phyloP scores from a whole-genome alignment of 2,329 filamentous ascomycete species.

The Clonostachys byssicola region DNA sequence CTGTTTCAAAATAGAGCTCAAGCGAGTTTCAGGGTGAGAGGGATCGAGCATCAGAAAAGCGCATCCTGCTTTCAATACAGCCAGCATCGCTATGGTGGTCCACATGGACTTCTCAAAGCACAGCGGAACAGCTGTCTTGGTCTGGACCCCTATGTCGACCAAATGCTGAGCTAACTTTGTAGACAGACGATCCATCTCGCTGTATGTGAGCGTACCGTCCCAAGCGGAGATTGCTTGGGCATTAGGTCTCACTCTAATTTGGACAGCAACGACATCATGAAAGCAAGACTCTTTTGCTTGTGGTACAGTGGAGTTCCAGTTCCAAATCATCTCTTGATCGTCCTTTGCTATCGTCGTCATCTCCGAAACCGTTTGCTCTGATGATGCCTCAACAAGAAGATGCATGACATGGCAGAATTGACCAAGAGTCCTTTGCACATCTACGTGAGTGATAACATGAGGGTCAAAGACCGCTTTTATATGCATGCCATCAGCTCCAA shows the following conservation, averaged over 20 bases:
- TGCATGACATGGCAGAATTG: too few relatives aligned
- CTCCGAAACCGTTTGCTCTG: neutral
- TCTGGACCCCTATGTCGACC: neutral
- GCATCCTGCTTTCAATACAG: constrained; percentile 6
- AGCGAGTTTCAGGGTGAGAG: neutral
- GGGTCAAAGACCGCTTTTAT: neutral
- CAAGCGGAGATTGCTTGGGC: constrained; percentile 12
- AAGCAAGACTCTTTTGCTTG: constrained; percentile 5
- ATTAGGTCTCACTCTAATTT: constrained; percentile 3
- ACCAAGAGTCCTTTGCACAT: neutral
- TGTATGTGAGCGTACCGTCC: constrained; percentile 16
- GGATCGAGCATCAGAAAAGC: constrained; percentile 6
- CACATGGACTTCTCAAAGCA: constrained; percentile 11
- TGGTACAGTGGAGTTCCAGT: constrained; percentile 9
- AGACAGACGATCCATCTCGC: constrained; percentile 7
- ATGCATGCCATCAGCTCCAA: neutral
- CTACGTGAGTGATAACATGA: neutral
- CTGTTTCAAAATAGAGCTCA: constrained; percentile 2
- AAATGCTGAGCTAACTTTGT: constrained; percentile 17
- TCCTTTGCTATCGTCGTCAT: neutral
- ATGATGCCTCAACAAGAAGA: neutral
- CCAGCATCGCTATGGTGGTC: constrained; percentile 10
- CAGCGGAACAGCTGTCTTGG: neutral
- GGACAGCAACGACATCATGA: constrained; percentile 11
- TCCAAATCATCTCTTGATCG: constrained; percentile 6